Evolutionary conservation across 306 rosid species (phyloP).

Genomic region (Cyamopsis tetragonoloba): DNA sequence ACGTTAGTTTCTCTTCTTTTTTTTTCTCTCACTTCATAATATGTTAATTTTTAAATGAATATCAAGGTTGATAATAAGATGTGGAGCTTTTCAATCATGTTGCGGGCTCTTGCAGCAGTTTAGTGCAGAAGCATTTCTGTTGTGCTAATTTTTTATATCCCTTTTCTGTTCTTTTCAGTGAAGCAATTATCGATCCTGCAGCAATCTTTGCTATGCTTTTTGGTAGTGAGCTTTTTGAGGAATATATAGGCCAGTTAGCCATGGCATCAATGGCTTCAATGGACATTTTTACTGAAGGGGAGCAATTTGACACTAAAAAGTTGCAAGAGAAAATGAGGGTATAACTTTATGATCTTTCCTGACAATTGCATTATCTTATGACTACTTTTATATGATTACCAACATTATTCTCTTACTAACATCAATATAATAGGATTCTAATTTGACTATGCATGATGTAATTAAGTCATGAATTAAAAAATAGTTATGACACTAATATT

Average conservation of each 20-base stretch:
- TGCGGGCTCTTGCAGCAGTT: background rate
- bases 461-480: background rate
- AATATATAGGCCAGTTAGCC: conserved; percentile 92
- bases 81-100: background rate
- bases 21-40: background rate
- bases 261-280: conserved; percentile 98
- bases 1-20: conserved; percentile 53
- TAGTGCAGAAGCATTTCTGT: background rate
- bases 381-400: background rate
- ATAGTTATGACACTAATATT: background rate
- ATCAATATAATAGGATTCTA: background rate
- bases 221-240: conserved; percentile 99
- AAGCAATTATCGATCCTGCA: conserved; percentile 94
- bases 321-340: conserved; percentile 97
- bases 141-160: conserved; percentile 23
- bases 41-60: background rate
- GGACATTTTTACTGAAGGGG: conserved; percentile 86
- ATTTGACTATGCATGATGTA: conserved; percentile 1
- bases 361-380: background rate
- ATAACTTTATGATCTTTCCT: conserved; percentile 6
- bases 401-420: no score
- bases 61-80: conserved; percentile 14
- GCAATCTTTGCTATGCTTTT: conserved; percentile 99
- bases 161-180: conserved; percentile 47
- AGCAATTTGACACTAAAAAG: conserved; percentile 77